Evolutionary conservation across 1,139 yeast genomes (phyloP).

Genomic region (Geotrichum bryndzae): DNA sequence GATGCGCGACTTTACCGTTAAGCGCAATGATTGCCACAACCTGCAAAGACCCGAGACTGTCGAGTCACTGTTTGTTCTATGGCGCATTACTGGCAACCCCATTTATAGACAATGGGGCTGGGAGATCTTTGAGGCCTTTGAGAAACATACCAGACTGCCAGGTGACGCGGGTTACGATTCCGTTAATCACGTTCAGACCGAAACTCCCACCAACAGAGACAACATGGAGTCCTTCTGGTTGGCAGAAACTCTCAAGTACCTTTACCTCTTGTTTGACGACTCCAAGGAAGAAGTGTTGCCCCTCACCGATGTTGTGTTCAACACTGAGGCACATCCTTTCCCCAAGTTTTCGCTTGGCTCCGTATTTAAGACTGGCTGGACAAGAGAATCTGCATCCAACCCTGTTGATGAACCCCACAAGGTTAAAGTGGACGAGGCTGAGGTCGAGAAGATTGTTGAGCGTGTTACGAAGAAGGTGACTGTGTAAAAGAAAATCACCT

Average conservation of each 20-base stretch:
- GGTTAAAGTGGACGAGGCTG: not conserved
- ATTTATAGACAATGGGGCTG: slow-evolving; percentile 89
- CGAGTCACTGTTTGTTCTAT: slow-evolving; percentile 76
- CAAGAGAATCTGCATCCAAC: slow-evolving; percentile 1
- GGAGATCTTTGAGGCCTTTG: slow-evolving; percentile 71
- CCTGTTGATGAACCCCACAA: not conserved
- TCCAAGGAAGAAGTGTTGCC: slow-evolving; percentile 55
- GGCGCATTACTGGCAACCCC: slow-evolving; percentile 72
- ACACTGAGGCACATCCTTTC: slow-evolving; percentile 91
- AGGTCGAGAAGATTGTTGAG: not conserved
- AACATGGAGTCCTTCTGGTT: slow-evolving; percentile 93
- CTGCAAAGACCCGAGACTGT: slow-evolving; percentile 93
- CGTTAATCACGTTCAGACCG: slow-evolving; percentile 54
- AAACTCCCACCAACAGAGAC: slow-evolving; percentile 51
- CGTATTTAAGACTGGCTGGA: slow-evolving; percentile 62
- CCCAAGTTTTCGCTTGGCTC: slow-evolving; percentile 60
- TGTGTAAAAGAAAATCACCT: not conserved
- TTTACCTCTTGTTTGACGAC: slow-evolving; percentile 70
- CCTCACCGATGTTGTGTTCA: slow-evolving; percentile 67
- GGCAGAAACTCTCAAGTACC: slow-evolving; percentile 86
- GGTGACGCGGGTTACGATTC: slow-evolving; percentile 61
- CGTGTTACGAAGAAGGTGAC: not conserved
- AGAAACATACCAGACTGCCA: slow-evolving; percentile 50
- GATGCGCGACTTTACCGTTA: slow-evolving; percentile 56
- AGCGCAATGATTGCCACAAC: slow-evolving; percentile 70